A percentile compares a stretch with the other conserved stretches of the same genome.
phyloP scores from a whole-genome alignment of 441 rosid species.

The Arabidopsis hybrid region DNA sequence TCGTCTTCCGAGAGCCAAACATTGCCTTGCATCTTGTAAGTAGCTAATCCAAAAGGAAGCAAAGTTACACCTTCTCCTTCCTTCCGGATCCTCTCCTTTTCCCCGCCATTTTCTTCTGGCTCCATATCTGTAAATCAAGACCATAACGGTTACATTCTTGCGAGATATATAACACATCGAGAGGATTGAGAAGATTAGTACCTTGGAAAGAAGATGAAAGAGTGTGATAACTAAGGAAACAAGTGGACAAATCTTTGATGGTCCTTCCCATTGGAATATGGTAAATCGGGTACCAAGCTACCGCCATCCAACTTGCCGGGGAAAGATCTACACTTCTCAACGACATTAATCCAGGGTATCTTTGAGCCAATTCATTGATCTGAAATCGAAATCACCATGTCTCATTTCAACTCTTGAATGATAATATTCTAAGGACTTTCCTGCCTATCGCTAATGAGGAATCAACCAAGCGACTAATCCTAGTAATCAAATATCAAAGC shows the following conservation, averaged over 20 bases:
- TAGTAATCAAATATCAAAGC: background rate
- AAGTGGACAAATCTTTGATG: conserved; percentile 90
- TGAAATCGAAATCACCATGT: conserved; percentile 47
- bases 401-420: conserved; percentile 12
- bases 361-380: conserved; percentile 76
- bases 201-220: conserved; percentile 97
- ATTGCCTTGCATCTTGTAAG: conserved; percentile 96
- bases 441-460: background rate
- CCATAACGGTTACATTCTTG: conserved; percentile 9
- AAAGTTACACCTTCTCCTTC: conserved; percentile 73
- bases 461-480: background rate
- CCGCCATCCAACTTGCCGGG: conserved; percentile 99
- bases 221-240: conserved; percentile 96
- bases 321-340: conserved; percentile 97
- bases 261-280: conserved; percentile 99
- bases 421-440: background rate
- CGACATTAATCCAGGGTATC: conserved; percentile 81
- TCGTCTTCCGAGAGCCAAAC: conserved; percentile 83
- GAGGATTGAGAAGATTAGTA: conserved; percentile 33
- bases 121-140: conserved; percentile 61
- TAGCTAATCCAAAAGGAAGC: conserved; percentile 85
- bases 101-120: conserved; percentile 64
- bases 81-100: conserved; percentile 47
- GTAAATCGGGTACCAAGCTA: conserved; percentile 98
- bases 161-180: background rate